phyloP scores from a whole-genome alignment of 2,329 filamentous ascomycete species.

The Diaporthe sp. region DNA sequence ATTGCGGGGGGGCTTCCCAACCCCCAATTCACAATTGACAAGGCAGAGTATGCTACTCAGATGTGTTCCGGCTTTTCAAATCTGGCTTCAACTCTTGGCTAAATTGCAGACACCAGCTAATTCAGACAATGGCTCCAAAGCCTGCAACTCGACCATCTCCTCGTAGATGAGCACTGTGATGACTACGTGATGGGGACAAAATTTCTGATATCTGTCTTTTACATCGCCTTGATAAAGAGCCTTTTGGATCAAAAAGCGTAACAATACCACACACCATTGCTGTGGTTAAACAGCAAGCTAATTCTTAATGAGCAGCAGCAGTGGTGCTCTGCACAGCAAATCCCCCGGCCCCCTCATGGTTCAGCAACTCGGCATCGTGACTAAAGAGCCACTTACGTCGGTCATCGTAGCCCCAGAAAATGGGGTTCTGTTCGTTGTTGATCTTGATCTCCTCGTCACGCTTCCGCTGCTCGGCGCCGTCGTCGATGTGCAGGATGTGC shows the following conservation, averaged over 20 bases:
- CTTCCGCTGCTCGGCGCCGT: constrained; percentile 43
- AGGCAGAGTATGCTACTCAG: too few species aligned
- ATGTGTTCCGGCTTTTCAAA: too few species aligned
- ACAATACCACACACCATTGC: neutral
- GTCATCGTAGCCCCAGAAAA: constrained; percentile 46
- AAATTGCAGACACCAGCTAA: neutral
- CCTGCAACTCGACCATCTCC: neutral
- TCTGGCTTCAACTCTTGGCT: too few species aligned
- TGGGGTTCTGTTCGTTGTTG: constrained; percentile 42
- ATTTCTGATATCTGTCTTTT: constrained; percentile 19
- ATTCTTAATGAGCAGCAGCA: neutral
- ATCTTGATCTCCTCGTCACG: constrained; percentile 42
- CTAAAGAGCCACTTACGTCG: constrained; percentile 53
- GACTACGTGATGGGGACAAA: neutral
- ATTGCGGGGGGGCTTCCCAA: too few species aligned
- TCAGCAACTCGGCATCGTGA: constrained; percentile 43
- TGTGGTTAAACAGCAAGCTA: neutral
- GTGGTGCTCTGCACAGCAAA: neutral
- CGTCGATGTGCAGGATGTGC: constrained; percentile 45
- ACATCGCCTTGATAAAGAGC: constrained; percentile 3
- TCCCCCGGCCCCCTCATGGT: constrained; percentile 8
- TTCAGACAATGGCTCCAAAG: neutral
- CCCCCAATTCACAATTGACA: too few species aligned
- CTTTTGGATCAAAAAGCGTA: neutral
- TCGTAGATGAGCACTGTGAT: constrained; percentile 30